Conservation (phyloP, 768 basidiomycete genomes). For the Coprinopsis cinerea region DNA sequence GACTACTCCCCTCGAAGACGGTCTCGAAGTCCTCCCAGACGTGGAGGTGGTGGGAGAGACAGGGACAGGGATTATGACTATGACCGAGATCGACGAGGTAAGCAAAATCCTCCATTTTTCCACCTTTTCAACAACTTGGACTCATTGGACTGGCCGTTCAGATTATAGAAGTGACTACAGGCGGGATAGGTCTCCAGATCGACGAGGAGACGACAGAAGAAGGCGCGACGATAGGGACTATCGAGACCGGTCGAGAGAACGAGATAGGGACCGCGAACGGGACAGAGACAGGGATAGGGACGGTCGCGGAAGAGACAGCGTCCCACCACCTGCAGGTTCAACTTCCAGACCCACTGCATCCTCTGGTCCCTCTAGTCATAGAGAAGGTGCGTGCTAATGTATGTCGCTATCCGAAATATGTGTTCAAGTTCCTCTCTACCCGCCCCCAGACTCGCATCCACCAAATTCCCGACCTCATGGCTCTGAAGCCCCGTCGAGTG, state of each 20-base stretch:
- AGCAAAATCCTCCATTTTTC: background rate
- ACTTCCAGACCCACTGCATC: background rate
- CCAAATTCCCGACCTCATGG: background rate
- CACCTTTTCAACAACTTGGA: background rate
- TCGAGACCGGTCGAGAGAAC: constrained; percentile 27
- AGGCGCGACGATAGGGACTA: constrained; percentile 24
- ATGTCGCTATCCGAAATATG: too few species aligned
- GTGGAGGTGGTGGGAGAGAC: constrained; percentile 7
- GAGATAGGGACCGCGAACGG: constrained; percentile 25
- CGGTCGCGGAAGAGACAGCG: constrained; percentile 16
- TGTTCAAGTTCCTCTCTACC: too few species aligned
- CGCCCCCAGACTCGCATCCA: background rate
- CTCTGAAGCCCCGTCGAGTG: background rate
- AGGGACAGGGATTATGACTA: constrained; percentile 19
- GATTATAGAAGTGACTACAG: constrained; percentile 3
- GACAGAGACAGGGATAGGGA: constrained; percentile 34
- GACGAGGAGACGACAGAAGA: constrained; percentile 16
- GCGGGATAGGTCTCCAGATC: constrained; percentile 4
- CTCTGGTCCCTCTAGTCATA: background rate
- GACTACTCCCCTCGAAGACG: constrained; percentile 38
- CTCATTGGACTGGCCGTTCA: background rate
- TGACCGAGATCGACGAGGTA: constrained; percentile 31
- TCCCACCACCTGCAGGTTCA: too few species aligned
- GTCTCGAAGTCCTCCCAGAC: constrained; percentile 42
- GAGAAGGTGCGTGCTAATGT: background rate